Evolutionary conservation across 192 early-diverging fungal species (phyloP), one percentile per base, ranked within the genome.

Genomic region (Spizellomyces sp.): DNA sequence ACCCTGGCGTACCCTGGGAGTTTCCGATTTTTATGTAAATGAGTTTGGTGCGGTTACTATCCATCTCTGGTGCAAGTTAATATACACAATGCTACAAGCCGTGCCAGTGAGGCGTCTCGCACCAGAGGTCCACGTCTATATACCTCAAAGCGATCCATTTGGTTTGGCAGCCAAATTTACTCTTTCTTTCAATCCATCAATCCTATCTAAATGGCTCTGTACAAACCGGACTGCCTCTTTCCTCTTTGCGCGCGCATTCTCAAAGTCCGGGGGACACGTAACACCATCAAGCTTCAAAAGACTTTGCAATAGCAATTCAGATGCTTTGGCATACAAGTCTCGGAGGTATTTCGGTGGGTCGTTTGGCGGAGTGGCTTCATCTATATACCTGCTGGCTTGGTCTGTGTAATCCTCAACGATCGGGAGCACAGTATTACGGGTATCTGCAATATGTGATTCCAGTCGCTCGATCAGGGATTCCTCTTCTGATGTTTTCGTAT

Each of bases 261-360:
- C 87, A 66, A 91, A 87, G 2, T 88, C 90, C 8, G 86, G 80
- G 58, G 86, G 85, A 54, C 87, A 90, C 45, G 78, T 83, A 10
- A 94, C 88, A 4, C 86, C 82, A 75, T 96, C 94, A 27, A 96
- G 71, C 41, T 88, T 84, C 9, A 96, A 70, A 58, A 96, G 71
- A 7, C 83, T 77, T 81, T 96, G 93, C 83, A 96, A 83, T 21
- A 96, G 78, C 63, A 84, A 76, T 77, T 96, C 94, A 46, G 85
- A 86, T 43, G 89, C 72, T 61, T 81, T 84, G 46, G 83, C 79
- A 57, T 92, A 90, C 50, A 78, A 70, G 59, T 94, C 91, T 10
- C 87, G 61, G 9, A 94, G 77, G 56, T 87, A 83, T 66, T 92
- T 93, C 58, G 80, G 80, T 48, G 43, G 36, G 17, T 17, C 21